Evolutionary conservation across 805 yeast genomes (phyloP), one percentile per base, ranked within the genome.

Genomic region (Candida sakaeoensis): DNA sequence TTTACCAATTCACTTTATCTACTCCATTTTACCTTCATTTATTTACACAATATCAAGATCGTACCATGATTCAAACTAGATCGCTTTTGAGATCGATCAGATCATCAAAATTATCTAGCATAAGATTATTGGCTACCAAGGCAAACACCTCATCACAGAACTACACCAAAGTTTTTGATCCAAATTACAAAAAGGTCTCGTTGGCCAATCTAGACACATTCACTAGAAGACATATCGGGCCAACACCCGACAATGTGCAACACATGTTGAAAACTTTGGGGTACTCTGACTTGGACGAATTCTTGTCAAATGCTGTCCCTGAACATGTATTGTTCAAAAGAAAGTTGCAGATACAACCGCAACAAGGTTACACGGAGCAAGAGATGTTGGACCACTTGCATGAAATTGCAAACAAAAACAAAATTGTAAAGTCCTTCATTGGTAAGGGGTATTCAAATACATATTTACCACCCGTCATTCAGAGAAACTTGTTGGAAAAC

Each of bases 391-490:
- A 70, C 1, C 82, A 85, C 48, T 67, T 91, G 48, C 70, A 75
- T 43, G 66, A 70, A 39, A 68, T 93, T 38, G 96, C 96, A 0
- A 57, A 68, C 30, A 81, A 87, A 58, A 93, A 93, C 69, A 77
- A 77, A 52, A 72, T 84, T 25, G 75, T 76, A 47, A 79, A 78
- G 61, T 78, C 90, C 29, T 82, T 81, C 51, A 91, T 93, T 43
- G 99, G 99, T 46, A 85, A 86, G 59, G 99, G 99, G 29, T 93
- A 91, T 63, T 85, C 87, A 51, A 95, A 95, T 43, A 91, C 98
- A 0, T 71, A 77, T 38, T 69, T 87, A 33, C 99, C 99, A 0
- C 84, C 95, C 1, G 96, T 91, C 25, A 85, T 93, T 51, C 95
- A 87, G 68, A 80, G 99, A 59, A 93, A 93, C 55, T 63, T 93